Base-by-base conservation (phyloP, 352 stramenopile species). In the Globisporangium nunn region DNA sequence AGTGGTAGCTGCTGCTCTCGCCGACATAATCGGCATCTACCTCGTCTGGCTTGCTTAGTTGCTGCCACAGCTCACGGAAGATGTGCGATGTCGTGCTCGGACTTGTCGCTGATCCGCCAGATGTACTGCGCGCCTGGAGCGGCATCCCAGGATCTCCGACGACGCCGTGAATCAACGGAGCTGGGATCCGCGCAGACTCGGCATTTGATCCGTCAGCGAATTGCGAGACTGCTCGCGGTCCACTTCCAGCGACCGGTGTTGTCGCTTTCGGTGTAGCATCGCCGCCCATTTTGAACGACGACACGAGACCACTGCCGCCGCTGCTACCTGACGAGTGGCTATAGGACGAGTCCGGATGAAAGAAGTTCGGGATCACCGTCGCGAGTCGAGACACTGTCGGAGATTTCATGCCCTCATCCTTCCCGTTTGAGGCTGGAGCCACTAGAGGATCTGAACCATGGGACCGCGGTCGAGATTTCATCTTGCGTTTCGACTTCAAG, bases 41-140 rank as follows among this genome's bases (percentile, higher is more conserved):
- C 14, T 89, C 81, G 31, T 91, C 77, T 14, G 69, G 65, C 48
- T 83, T 83, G 51, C 81, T 87, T 3, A 89, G 52, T 61, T 91
- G 81, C 11, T 91, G 81, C 81, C 81, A 91, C 33, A 91, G 54
- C 51, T 91, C 81, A 14, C 79, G 76, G 35, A 91, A 72, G n/a
- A 91, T 67, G 52, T 91, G 81, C 0, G 74, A 75, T 1, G 69
- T 67, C 23, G 70, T 70, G 54, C 66, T 75, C 7, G 72, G 65
- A 43, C 67, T 79, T 2, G 58, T 59, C 17, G 30, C 35, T 6
- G 35, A 62, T 18, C 56, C 49, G n/a, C 37, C 23, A 14, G 74
- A 76, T 28, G 69, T 48, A 18, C 71, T 67, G 4, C 71, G 67
- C 0, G 54, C 62, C 40, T 77, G 66, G 49, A 66, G 56, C 4